phyloP scores from a whole-genome alignment of 768 basidiomycete species.

The Gloeostereum incarnatum region DNA sequence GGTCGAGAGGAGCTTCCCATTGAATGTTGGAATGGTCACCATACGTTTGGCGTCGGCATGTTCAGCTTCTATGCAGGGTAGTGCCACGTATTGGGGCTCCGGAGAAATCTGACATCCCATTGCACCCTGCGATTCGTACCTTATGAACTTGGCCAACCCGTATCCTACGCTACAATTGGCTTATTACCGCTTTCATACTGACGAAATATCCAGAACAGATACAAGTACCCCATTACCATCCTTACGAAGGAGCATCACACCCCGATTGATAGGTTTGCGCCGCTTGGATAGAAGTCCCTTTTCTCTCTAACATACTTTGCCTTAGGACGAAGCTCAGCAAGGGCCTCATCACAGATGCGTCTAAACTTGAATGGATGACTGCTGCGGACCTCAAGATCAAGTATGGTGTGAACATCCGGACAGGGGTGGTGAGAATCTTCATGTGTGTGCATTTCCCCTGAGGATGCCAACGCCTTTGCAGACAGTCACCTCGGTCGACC shows the following conservation, averaged over 20 bases:
- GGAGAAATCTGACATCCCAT: too few species aligned
- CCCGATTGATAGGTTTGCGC: constrained; percentile 70
- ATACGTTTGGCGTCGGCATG: too few species aligned
- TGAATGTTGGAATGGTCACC: too few species aligned
- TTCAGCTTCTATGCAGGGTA: too few species aligned
- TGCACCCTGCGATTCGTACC: too few species aligned
- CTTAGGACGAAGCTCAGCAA: constrained; percentile 83
- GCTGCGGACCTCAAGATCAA: constrained; percentile 71
- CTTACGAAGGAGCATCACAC: constrained; percentile 71
- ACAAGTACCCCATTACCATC: constrained; percentile 66
- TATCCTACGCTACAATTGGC: too few species aligned
- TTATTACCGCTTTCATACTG: too few species aligned
- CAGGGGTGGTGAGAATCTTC: constrained; percentile 36
- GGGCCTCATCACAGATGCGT: constrained; percentile 64
- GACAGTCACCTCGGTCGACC: constrained; percentile 66
- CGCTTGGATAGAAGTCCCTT: not conserved
- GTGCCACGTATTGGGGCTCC: too few species aligned
- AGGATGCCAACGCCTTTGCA: constrained; percentile 14
- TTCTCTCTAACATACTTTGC: constrained; percentile 3
- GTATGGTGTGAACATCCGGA: constrained; percentile 57
- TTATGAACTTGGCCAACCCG: too few species aligned
- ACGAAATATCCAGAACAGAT: constrained; percentile 65
- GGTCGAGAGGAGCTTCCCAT: too few species aligned
- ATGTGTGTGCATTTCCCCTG: not conserved
- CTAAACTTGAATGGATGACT: constrained; percentile 69